Percentiles rank a stretch among this genome's conserved stretches.
Conservation (phyloP, 108 stramenopile genomes). For the Schizochytrium sp. region DNA sequence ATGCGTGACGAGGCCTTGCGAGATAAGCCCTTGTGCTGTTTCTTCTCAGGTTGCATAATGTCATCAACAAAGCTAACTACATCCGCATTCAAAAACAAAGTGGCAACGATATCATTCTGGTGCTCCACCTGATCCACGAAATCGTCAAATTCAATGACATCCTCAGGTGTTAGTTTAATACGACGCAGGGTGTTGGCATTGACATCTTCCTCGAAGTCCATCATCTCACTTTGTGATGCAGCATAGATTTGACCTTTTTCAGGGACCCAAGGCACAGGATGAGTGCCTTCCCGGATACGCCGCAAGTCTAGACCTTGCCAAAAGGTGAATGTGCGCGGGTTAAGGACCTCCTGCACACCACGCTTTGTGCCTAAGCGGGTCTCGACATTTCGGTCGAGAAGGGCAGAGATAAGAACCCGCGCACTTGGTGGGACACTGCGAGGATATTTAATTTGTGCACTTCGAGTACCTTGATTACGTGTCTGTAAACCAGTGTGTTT, state of each 20-base stretch:
- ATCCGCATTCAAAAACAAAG: background rate
- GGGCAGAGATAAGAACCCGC: constrained; percentile 60
- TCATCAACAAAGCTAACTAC: background rate
- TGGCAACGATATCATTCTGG: constrained; percentile 14
- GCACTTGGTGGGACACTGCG: constrained; percentile 61
- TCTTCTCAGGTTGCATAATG: background rate
- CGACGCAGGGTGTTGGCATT: constrained; percentile 36
- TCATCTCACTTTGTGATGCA: constrained; percentile 51
- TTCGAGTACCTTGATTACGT: constrained; percentile 65
- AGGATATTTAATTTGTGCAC: constrained; percentile 69
- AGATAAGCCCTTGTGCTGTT: too few relatives aligned
- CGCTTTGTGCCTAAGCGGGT: constrained; percentile 66
- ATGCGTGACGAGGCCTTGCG: background rate
- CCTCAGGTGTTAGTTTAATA: constrained; percentile 41
- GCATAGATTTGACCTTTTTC: constrained; percentile 57
- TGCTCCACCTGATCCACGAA: constrained; percentile 36
- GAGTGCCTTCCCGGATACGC: constrained; percentile 8
- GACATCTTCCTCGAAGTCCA: constrained; percentile 46
- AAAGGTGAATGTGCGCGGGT: constrained; percentile 28
- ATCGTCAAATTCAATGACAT: constrained; percentile 34
- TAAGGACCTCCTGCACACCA: constrained; percentile 45
- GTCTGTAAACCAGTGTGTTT: constrained; percentile 64
- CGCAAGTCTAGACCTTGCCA: constrained; percentile 43
- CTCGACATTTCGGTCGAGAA: constrained; percentile 65
- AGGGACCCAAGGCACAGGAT: constrained; percentile 35